phyloP scores from a whole-genome alignment of 176 grass and related monocot genomes.

The Oryza glaberrima region DNA sequence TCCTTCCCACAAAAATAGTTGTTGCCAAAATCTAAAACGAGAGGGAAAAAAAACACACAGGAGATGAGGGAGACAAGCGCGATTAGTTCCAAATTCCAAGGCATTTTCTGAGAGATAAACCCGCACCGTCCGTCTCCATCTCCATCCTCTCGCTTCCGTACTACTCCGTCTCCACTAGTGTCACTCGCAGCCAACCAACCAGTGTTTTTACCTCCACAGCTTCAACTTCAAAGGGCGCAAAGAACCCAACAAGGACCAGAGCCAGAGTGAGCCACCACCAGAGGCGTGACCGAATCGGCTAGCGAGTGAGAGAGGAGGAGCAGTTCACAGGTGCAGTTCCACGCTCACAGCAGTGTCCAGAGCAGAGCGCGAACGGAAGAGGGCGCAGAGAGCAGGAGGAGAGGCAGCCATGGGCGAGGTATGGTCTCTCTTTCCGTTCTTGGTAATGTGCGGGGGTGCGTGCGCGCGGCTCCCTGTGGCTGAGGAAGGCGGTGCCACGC shows the following conservation, averaged over 20 bases:
- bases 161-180: not conserved
- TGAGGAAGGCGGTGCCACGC: not conserved
- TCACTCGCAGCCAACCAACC: slow-evolving; percentile 16
- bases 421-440: slow-evolving; percentile 3
- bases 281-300: slow-evolving; percentile 29
- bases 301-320: not conserved
- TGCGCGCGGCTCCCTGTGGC: not conserved
- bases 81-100: slow-evolving; percentile 33
- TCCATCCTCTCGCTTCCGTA: not conserved
- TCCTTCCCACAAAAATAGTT: not conserved
- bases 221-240: slow-evolving; percentile 22
- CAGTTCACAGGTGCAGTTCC: not conserved
- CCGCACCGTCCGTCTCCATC: not conserved
- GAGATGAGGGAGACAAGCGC: not conserved
- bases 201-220: slow-evolving; percentile 7
- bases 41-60: not conserved
- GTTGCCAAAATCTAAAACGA: not conserved
- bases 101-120: slow-evolving; percentile 16
- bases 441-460: not conserved
- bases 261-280: not conserved
- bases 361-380: not conserved
- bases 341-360: not conserved
- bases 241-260: not conserved
- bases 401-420: slow-evolving; percentile 46
- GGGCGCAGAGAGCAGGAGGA: not conserved